Evolutionary conservation across 2,329 filamentous ascomycete species (phyloP).

Genomic region (Westerdykella aurantiaca): DNA sequence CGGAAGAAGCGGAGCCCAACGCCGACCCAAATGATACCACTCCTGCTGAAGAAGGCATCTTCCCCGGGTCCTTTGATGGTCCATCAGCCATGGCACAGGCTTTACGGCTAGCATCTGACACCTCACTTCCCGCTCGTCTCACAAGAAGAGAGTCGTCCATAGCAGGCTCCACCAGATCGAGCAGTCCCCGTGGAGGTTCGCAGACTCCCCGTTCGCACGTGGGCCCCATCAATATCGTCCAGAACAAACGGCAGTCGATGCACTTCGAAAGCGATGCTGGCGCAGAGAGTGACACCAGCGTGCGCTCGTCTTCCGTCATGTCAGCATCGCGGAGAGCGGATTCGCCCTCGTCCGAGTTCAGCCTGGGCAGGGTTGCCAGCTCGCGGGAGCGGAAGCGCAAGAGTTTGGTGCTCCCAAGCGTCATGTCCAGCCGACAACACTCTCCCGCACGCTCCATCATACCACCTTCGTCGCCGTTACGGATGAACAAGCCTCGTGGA

Average conservation of each 20-base stretch:
- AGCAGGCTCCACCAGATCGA: slow-evolving; percentile 74
- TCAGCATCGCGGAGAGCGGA: slow-evolving; percentile 71
- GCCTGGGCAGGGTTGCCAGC: slow-evolving; percentile 69
- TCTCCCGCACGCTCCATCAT: slow-evolving; percentile 73
- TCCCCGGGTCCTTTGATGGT: slow-evolving; percentile 54
- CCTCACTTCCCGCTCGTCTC: slow-evolving; percentile 40
- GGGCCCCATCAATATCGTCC: slow-evolving; percentile 52
- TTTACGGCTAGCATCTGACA: slow-evolving; percentile 51
- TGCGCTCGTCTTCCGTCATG: slow-evolving; percentile 67
- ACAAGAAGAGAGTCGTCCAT: slow-evolving; percentile 55
- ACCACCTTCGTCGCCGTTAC: slow-evolving; percentile 76
- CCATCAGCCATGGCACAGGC: slow-evolving; percentile 53
- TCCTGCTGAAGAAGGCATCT: slow-evolving; percentile 51
- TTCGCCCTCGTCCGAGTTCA: slow-evolving; percentile 84
- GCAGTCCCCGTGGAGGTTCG: slow-evolving; percentile 75
- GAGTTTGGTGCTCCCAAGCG: slow-evolving; percentile 75
- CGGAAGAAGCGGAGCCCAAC: slow-evolving; percentile 46
- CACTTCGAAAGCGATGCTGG: slow-evolving; percentile 77
- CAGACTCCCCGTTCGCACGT: slow-evolving; percentile 83
- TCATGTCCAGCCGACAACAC: slow-evolving; percentile 76
- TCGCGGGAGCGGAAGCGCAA: slow-evolving; percentile 78
- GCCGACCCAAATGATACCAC: slow-evolving; percentile 41
- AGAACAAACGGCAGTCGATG: slow-evolving; percentile 71
- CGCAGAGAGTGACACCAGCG: slow-evolving; percentile 82
- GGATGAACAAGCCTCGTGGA: slow-evolving; percentile 75